Base-by-base conservation (phyloP, 257 asterid genomes). In the Nicotiana paniculata region DNA sequence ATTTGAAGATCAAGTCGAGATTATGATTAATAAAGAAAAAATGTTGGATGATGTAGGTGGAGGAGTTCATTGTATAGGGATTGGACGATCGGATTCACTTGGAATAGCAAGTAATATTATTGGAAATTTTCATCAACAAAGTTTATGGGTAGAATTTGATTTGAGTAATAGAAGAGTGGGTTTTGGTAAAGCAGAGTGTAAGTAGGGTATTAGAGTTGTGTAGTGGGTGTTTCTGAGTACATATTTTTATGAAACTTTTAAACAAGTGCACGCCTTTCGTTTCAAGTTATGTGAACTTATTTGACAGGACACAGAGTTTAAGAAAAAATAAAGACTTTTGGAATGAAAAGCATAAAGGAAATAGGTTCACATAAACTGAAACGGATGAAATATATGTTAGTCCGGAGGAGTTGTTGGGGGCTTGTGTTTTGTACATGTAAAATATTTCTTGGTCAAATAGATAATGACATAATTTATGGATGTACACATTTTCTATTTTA, bases 121-220 rank as follows among this genome's bases (percentile, higher is more conserved):
- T 48, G 99, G 99, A 1, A 92, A 92, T 82, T 93, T 95, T 82
- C 97, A 93, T 86, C 99, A 95, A 76, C 98, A 93, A 63, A 90
- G 92, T 86, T 85, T 77, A n/a, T 95, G 99, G 97, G 97, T 95
- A 53, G 99, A 95, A 55, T 93, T 92, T 83, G 99, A 95, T 88
- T 33, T 91, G 18, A 81, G 82, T 3, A 88, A 79, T 21, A 76
- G 82, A 54, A 88, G 92, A 84, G 89, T 93, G 21, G 98, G 99
- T 12, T 91, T 95, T 57, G 98, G 97, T 0, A 86, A 65, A 64
- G 90, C 91, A 7, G 90, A 92, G 84, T 93, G 99, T 81, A 88
- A 74, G 63, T 74, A 74, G 43, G 61, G 39, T 24, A 24, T 21
- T 21, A 46, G 8, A 24, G 12, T 72, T 12, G 79, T 74, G 63